phyloP scores from a whole-genome alignment of 768 basidiomycete genomes.

The Boletellus emodensis region DNA sequence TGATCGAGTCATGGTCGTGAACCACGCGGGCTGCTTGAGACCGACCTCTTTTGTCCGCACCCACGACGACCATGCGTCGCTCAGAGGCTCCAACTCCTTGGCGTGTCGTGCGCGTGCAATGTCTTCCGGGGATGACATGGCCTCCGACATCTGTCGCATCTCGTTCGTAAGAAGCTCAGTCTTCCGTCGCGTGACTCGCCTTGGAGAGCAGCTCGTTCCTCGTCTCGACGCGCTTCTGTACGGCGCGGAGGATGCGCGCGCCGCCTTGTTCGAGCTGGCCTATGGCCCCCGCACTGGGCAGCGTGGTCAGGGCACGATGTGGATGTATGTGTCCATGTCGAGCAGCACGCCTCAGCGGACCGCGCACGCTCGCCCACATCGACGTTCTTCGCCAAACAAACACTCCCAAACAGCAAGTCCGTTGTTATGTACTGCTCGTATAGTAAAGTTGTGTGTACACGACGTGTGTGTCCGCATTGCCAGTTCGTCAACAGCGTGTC shows the following conservation, averaged over 20 bases:
- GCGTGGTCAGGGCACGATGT: conserved; percentile 8
- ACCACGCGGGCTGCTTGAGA: neutral
- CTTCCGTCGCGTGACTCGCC: conserved; percentile 26
- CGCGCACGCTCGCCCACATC: conserved; percentile 1
- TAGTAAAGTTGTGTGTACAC: too few relatives aligned
- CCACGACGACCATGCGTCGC: conserved; percentile 68
- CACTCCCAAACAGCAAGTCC: too few relatives aligned
- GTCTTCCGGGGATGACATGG: conserved; percentile 52
- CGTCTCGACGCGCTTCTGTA: conserved; percentile 51
- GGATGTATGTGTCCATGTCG: conserved; percentile 8
- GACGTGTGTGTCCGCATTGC: too few relatives aligned
- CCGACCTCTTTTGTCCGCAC: conserved; percentile 52
- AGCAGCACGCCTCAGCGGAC: conserved; percentile 12
- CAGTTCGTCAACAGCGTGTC: too few relatives aligned
- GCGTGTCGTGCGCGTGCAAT: conserved; percentile 55
- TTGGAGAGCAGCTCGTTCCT: conserved; percentile 43
- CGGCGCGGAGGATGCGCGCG: conserved; percentile 50
- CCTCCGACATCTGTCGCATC: conserved; percentile 44
- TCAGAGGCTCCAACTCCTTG: conserved; percentile 67
- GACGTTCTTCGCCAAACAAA: conserved; percentile 3
- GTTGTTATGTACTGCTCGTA: too few relatives aligned
- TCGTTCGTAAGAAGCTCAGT: neutral
- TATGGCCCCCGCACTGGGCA: conserved; percentile 13
- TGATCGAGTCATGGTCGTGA: neutral
- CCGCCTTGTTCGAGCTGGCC: conserved; percentile 40